Evolutionary conservation across 306 rosid species (phyloP), one percentile per base, ranked within the genome.

Genomic region (Cucumis melo): DNA sequence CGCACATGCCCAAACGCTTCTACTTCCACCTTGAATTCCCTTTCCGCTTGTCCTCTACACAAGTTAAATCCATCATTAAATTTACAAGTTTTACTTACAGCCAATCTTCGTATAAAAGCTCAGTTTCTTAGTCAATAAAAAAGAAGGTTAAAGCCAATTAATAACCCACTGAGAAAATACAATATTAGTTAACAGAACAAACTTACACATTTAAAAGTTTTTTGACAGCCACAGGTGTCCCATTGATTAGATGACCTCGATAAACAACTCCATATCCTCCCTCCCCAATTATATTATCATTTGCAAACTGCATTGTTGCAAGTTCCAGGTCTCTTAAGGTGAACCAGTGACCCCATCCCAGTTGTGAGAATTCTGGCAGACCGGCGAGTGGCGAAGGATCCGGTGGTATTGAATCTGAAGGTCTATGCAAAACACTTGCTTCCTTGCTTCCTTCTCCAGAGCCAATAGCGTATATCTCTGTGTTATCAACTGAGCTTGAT

Each of bases 281-380:
- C 87, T 93, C 98, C 53, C 98, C 98, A 19, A 93, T 89, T 68
- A 93, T 81, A 85, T 91, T 91, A 70, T 88, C 96, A 54, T 85
- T 87, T 3, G 97, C 86, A 88, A 93, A 93, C 81, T 87, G 79
- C 80, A 81, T 87, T 62, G 98, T 93, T 74, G 98, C 97, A 77
- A 86, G 87, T 81, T 93, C 98, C 34, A 93, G 88, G 87, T 93
- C 98, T 78, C 98, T 81, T 63, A 93, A 75, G 46, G 97, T 93
- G 85, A 93, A 93, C 98, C 98, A 93, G 80, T 93, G 98, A 78
- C 98, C 98, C 97, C 96, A 93, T 78, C 98, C 98, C 63, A 93
- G 93, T 78, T 88, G 98, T 79, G 98, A 89, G 84, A 91, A 91
- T 42, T 93, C 98, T 0, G 97, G 97, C 74, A 93, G 85, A 85